Evolutionary conservation across 139 green algal species (phyloP).

Genomic region (Pleodorina starrii): DNA sequence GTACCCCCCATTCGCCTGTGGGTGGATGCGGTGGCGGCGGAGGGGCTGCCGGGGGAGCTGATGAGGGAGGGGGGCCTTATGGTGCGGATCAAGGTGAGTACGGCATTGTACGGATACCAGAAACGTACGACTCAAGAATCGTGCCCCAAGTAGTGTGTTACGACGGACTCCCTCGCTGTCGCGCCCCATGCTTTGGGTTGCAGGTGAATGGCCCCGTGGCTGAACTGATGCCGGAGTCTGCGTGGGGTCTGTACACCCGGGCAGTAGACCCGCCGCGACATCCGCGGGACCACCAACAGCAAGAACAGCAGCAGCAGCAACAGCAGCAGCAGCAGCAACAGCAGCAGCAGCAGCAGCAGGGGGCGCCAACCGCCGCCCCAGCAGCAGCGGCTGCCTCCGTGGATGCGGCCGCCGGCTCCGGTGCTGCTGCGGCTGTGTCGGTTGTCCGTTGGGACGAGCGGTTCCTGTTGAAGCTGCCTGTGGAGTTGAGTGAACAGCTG

Average conservation of each 20-base stretch:
- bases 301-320: background rate
- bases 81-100: constrained; percentile 36
- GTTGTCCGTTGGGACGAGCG: constrained; percentile 71
- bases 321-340: background rate
- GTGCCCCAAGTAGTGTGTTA: too few species aligned
- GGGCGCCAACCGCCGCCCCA: background rate
- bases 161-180: too few species aligned
- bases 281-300: too few species aligned
- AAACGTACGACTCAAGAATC: too few species aligned
- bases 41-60: constrained; percentile 11
- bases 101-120: too few species aligned
- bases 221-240: constrained; percentile 48
- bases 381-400: too few species aligned
- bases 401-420: too few species aligned
- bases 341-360: background rate
- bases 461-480: constrained; percentile 73
- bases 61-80: background rate
- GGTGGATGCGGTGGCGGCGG: background rate
- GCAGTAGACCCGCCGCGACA: constrained; percentile 30
- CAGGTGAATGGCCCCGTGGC: constrained; percentile 44
- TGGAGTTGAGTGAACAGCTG: constrained; percentile 63
- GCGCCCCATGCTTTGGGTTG: background rate
- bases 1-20: constrained; percentile 25
- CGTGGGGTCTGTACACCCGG: constrained; percentile 62
- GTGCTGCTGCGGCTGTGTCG: too few species aligned